Evolutionary conservation across 2,329 filamentous ascomycete species (phyloP).

Genomic region (Calonectria pseudoreteaudii): DNA sequence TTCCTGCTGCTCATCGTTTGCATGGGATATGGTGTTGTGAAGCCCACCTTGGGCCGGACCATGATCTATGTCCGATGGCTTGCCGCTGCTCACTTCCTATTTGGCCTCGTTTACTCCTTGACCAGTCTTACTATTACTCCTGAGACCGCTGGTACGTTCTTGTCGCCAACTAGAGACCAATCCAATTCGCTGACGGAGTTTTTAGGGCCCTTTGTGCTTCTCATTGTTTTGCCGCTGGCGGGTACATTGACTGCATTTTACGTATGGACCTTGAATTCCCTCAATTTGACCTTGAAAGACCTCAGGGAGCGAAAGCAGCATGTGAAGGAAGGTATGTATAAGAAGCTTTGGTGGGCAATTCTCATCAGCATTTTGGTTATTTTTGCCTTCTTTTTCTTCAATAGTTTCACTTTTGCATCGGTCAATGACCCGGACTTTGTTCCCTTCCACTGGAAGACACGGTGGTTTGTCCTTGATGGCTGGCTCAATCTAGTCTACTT

Average conservation of each 20-base stretch:
- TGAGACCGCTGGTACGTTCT: conserved; percentile 77
- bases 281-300: conserved; percentile 96
- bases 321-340: conserved; percentile 95
- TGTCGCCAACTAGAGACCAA: background rate
- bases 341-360: conserved; percentile 98
- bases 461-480: conserved; percentile 97
- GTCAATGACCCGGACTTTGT: conserved; percentile 88
- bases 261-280: conserved; percentile 96
- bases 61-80: conserved; percentile 96
- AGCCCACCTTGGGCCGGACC: conserved; percentile 88
- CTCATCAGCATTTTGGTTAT: conserved; percentile 92
- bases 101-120: conserved; percentile 92
- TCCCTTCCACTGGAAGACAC: conserved; percentile 95
- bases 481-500: conserved; percentile 98
- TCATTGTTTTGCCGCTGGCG: conserved; percentile 92
- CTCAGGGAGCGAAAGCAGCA: conserved; percentile 94
- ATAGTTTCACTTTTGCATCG: conserved; percentile 94
- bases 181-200: conserved; percentile 33
- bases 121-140: conserved; percentile 90
- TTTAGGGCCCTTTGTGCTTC: conserved; percentile 84
- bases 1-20: conserved; percentile 98
- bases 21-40: conserved; percentile 99
- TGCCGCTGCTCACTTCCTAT: conserved; percentile 92
- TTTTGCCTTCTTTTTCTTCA: conserved; percentile 98
- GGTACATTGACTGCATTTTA: conserved; percentile 96